Evolutionary conservation across 108 stramenopile genomes (phyloP).

Genomic region (Thalassiosira profunda): DNA sequence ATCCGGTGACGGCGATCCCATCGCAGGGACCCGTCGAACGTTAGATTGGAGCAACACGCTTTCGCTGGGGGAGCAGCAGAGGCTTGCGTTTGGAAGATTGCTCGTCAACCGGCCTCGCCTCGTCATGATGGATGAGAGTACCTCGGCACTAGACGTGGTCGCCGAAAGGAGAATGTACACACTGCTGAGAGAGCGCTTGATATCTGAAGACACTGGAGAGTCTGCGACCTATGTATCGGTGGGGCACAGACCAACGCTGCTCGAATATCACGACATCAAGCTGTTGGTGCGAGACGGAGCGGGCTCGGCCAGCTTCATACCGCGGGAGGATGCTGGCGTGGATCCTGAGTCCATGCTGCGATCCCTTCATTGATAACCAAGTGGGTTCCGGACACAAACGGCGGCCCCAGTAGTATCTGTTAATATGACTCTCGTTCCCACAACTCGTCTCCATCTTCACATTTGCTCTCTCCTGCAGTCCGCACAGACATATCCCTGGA

Average conservation of each 20-base stretch:
- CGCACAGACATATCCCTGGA: too few relatives aligned
- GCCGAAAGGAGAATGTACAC: constrained; percentile 74
- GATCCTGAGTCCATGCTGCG: constrained; percentile 42
- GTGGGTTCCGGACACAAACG: too few relatives aligned
- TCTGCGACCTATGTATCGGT: constrained; percentile 83
- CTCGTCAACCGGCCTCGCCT: constrained; percentile 65
- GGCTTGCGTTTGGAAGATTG: constrained; percentile 78
- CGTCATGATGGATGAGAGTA: constrained; percentile 78
- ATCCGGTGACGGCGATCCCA: constrained; percentile 53
- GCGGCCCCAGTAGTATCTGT: too few relatives aligned
- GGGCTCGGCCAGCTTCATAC: constrained; percentile 29
- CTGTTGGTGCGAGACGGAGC: constrained; percentile 43
- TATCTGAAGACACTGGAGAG: too few relatives aligned
- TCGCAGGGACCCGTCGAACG: constrained; percentile 42
- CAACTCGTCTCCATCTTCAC: too few relatives aligned
- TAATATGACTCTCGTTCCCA: too few relatives aligned
- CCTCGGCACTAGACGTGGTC: constrained; percentile 71
- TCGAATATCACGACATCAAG: constrained; percentile 68
- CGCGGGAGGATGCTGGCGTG: constrained; percentile 5
- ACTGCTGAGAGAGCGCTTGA: constrained; percentile 53
- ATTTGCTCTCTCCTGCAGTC: too few relatives aligned
- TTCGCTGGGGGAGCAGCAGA: constrained; percentile 81
- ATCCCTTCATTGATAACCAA: too few relatives aligned
- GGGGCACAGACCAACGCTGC: constrained; percentile 88
- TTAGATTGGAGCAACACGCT: constrained; percentile 74